Conservation (phyloP, 805 yeast genomes). For the Saccharomyces eubayanus region DNA sequence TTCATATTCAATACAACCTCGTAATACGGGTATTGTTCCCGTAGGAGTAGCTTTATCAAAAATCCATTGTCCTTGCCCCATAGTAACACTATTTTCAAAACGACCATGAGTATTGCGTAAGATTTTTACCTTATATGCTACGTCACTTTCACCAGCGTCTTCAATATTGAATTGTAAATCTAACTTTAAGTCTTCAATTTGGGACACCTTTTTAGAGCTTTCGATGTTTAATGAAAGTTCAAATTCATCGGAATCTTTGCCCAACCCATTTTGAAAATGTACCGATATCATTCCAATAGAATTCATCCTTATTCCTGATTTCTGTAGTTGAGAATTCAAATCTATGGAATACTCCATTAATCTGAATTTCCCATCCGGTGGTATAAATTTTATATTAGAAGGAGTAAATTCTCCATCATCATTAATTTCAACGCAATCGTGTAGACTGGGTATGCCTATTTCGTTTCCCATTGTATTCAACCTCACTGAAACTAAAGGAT, state of each 20-base stretch:
- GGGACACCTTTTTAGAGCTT: constrained; percentile 38
- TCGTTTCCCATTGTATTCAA: constrained; percentile 41
- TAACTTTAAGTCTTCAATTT: constrained; percentile 41
- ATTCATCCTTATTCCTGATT: neutral
- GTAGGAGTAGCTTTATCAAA: constrained; percentile 49
- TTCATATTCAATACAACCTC: constrained; percentile 44
- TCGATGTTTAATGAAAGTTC: constrained; percentile 29
- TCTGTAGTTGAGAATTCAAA: constrained; percentile 23
- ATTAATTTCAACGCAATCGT: constrained; percentile 53
- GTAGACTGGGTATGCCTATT: constrained; percentile 56
- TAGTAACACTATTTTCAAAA: constrained; percentile 41
- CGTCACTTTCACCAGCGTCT: neutral
- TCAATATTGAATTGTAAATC: constrained; percentile 26
- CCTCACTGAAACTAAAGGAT: constrained; percentile 58
- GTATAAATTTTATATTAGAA: constrained; percentile 51
- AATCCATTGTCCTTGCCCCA: constrained; percentile 53
- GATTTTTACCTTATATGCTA: constrained; percentile 40
- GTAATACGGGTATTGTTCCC: constrained; percentile 60
- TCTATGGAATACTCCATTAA: constrained; percentile 60
- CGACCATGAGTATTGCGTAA: constrained; percentile 72
- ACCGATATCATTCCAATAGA: constrained; percentile 24
- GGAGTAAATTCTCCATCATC: neutral
- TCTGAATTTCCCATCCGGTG: constrained; percentile 75
- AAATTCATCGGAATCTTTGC: constrained; percentile 34
- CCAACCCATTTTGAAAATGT: constrained; percentile 28